Evolutionary conservation across 2,329 filamentous ascomycete genomes (phyloP).

Genomic region (Fusarium nanum): DNA sequence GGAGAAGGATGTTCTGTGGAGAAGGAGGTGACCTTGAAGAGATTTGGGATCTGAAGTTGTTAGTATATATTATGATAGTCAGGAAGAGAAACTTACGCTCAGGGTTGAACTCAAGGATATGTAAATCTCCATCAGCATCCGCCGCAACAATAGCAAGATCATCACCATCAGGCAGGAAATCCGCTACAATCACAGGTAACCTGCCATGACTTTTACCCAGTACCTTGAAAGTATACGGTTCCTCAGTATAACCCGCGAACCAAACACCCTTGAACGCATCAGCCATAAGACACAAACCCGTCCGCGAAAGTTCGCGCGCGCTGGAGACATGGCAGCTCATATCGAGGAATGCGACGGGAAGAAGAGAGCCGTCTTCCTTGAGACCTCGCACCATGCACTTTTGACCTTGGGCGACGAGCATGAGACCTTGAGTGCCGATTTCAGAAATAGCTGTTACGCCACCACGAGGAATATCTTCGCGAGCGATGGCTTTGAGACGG

Average conservation of each 20-base stretch:
- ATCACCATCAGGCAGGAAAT: slow-evolving; percentile 88
- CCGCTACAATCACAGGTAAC: slow-evolving; percentile 82
- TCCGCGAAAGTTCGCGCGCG: slow-evolving; percentile 84
- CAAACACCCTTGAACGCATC: slow-evolving; percentile 94
- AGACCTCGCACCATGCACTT: slow-evolving; percentile 97
- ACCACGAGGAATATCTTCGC: slow-evolving; percentile 91
- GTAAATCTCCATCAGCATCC: slow-evolving; percentile 86
- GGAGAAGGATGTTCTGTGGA: slow-evolving; percentile 90
- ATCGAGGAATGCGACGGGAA: slow-evolving; percentile 97
- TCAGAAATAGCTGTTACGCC: slow-evolving; percentile 88
- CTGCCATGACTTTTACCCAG: slow-evolving; percentile 87
- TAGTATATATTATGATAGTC: slow-evolving; percentile 23
- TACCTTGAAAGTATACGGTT: slow-evolving; percentile 94
- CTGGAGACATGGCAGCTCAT: slow-evolving; percentile 93
- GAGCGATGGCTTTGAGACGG: slow-evolving; percentile 85
- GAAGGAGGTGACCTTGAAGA: slow-evolving; percentile 85
- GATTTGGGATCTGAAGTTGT: slow-evolving; percentile 83
- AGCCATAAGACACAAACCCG: slow-evolving; percentile 86
- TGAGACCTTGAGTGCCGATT: slow-evolving; percentile 86
- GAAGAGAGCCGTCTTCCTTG: slow-evolving; percentile 91
- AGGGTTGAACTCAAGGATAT: slow-evolving; percentile 93
- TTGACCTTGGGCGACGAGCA: slow-evolving; percentile 92
- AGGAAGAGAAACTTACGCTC: slow-evolving; percentile 73
- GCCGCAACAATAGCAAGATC: slow-evolving; percentile 85
- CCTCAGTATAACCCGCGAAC: slow-evolving; percentile 96